Evolutionary conservation across 495 filamentous ascomycete genomes (phyloP).

Genomic region (Cetradonia linearis): DNA sequence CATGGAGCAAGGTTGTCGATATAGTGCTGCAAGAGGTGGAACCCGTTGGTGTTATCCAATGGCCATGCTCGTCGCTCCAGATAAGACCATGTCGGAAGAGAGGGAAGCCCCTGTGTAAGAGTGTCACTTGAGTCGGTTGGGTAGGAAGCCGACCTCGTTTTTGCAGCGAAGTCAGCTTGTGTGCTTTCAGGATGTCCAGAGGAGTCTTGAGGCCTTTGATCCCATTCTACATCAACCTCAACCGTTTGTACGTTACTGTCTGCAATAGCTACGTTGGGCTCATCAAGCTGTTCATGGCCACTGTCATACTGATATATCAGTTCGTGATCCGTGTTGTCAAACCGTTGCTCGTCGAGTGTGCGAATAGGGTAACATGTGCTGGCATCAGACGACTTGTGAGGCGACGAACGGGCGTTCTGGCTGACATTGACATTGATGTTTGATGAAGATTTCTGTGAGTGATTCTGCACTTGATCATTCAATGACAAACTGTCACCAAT

Average conservation of each 20-base stretch:
- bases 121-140: background rate
- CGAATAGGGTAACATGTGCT: background rate
- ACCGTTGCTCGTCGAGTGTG: background rate
- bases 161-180: background rate
- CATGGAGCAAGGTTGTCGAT: conserved; percentile 7
- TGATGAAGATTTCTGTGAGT: background rate
- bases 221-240: background rate
- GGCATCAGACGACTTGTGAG: background rate
- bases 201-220: background rate
- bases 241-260: background rate
- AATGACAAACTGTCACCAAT: background rate
- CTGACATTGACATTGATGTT: background rate
- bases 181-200: background rate
- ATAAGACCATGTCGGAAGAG: background rate
- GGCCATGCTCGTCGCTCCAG: background rate
- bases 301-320: background rate
- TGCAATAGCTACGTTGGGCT: background rate
- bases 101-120: background rate
- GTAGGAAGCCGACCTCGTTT: background rate
- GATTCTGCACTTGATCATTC: background rate
- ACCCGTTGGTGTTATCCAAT: conserved; percentile 3
- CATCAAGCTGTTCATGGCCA: background rate
- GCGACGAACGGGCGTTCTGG: background rate
- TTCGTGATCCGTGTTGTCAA: background rate
- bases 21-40: conserved; percentile 13